A percentile compares a stretch with the other conserved stretches of the same genome.
phyloP scores from a whole-genome alignment of 2,329 filamentous ascomycete species.

The Trichoderma oligosporum region DNA sequence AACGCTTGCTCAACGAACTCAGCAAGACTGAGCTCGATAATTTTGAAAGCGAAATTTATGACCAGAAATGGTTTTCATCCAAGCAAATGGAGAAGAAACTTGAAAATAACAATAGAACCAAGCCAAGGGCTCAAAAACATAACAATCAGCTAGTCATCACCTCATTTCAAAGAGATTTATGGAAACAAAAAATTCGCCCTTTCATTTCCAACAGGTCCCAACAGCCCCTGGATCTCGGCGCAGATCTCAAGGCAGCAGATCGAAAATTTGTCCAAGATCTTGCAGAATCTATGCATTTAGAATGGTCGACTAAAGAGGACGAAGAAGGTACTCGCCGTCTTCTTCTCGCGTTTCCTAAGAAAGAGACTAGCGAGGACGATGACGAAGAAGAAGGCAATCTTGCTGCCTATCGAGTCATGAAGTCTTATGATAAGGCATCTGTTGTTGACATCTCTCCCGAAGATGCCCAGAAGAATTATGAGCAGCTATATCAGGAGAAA shows the following conservation, averaged over 20 bases:
- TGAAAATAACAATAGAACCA: slow-evolving; percentile 54
- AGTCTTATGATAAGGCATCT: slow-evolving; percentile 85
- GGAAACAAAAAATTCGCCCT: slow-evolving; percentile 73
- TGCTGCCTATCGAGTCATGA: slow-evolving; percentile 80
- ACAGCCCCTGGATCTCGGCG: slow-evolving; percentile 68
- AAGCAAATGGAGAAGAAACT: slow-evolving; percentile 70
- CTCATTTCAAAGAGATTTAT: slow-evolving; percentile 74
- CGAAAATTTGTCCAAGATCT: slow-evolving; percentile 90
- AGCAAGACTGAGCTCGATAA: slow-evolving; percentile 86
- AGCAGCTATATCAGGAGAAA: slow-evolving; percentile 84
- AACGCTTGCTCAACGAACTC: slow-evolving; percentile 74
- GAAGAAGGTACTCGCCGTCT: slow-evolving; percentile 53
- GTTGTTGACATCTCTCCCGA: slow-evolving; percentile 75
- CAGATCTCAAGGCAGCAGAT: slow-evolving; percentile 72
- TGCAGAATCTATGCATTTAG: slow-evolving; percentile 58
- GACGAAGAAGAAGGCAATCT: slow-evolving; percentile 73
- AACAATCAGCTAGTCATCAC: slow-evolving; percentile 68
- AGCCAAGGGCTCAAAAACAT: slow-evolving; percentile 48
- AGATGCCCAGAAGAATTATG: slow-evolving; percentile 72
- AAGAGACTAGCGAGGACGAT: slow-evolving; percentile 58
- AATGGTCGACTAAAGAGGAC: slow-evolving; percentile 57
- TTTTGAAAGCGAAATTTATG: slow-evolving; percentile 85
- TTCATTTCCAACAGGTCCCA: slow-evolving; percentile 69
- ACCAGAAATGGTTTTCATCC: slow-evolving; percentile 86
- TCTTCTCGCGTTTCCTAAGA: slow-evolving; percentile 44